Conservation (phyloP, 2,329 filamentous ascomycete genomes). For the Alternaria tenuissima region DNA sequence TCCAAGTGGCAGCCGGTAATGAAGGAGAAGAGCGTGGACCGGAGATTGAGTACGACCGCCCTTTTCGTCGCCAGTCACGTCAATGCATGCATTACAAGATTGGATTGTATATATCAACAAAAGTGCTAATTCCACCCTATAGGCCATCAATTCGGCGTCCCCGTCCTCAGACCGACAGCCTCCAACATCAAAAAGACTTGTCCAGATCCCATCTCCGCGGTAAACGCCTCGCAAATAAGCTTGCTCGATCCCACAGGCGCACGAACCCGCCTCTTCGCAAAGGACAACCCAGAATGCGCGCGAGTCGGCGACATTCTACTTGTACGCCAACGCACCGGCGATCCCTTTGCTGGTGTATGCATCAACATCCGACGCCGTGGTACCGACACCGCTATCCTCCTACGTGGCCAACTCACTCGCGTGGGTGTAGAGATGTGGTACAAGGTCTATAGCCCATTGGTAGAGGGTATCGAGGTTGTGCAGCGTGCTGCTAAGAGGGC, state of each 20-base stretch:
- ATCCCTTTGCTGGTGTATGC: slow-evolving; percentile 89
- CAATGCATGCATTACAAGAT: background rate
- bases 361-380: slow-evolving; percentile 86
- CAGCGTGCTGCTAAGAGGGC: slow-evolving; percentile 85
- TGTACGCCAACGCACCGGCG: slow-evolving; percentile 82
- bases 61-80: background rate
- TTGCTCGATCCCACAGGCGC: slow-evolving; percentile 85
- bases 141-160: slow-evolving; percentile 53
- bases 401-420: slow-evolving; percentile 85
- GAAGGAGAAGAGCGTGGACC: slow-evolving; percentile 21
- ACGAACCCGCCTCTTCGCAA: slow-evolving; percentile 81
- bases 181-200: slow-evolving; percentile 64
- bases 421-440: slow-evolving; percentile 97
- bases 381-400: slow-evolving; percentile 84
- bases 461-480: slow-evolving; percentile 91
- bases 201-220: slow-evolving; percentile 72
- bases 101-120: background rate
- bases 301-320: slow-evolving; percentile 90
- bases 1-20: slow-evolving; percentile 23
- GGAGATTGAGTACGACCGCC: slow-evolving; percentile 18
- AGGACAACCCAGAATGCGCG: slow-evolving; percentile 77
- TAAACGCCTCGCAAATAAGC: slow-evolving; percentile 74
- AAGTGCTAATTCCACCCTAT: slow-evolving; percentile 11
- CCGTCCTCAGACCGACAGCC: slow-evolving; percentile 60
- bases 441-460: slow-evolving; percentile 91